Evolutionary conservation across 2,329 filamentous ascomycete species (phyloP).

Genomic region (Diaporthe eres): DNA sequence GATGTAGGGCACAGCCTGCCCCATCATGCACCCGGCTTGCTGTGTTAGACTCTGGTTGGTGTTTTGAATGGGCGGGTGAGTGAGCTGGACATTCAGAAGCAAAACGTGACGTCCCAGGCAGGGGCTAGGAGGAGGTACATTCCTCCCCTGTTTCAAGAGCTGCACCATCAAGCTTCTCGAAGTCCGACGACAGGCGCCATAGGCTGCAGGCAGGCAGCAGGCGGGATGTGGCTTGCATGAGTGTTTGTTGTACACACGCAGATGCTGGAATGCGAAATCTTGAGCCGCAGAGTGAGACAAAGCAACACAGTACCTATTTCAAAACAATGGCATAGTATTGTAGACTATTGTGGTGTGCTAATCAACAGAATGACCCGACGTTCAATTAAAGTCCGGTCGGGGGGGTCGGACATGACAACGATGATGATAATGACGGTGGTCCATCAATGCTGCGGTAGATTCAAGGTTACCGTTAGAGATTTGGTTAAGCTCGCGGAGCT

Average conservation of each 20-base stretch:
- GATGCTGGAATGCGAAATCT: conserved; percentile 1
- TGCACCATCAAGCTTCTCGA: conserved; percentile 25
- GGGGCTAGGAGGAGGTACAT: conserved; percentile 9
- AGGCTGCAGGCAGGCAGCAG: neutral
- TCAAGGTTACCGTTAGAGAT: conserved; percentile 36
- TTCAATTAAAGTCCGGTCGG: conserved; percentile 23
- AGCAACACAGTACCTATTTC: neutral
- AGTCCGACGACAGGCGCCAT: neutral
- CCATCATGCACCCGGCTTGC: neutral
- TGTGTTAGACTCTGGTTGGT: neutral
- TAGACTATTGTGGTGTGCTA: neutral
- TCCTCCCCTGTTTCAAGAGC: conserved; percentile 28
- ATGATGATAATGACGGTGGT: conserved; percentile 8
- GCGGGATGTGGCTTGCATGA: neutral
- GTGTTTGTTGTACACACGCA: neutral
- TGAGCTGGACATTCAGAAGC: neutral
- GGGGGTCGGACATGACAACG: neutral
- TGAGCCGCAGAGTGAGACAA: conserved; percentile 4
- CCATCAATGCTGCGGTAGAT: conserved; percentile 25
- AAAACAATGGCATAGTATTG: neutral
- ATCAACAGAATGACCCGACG: neutral
- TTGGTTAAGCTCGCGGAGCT: conserved; percentile 36
- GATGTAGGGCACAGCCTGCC: conserved; percentile 11
- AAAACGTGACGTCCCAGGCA: neutral
- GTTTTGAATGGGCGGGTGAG: neutral